These are phyloP conservation scores for Ganoderma sp. DNA, from an alignment of 1,284 basidiomycete genomes.

Conservation along the genomic window DNA sequence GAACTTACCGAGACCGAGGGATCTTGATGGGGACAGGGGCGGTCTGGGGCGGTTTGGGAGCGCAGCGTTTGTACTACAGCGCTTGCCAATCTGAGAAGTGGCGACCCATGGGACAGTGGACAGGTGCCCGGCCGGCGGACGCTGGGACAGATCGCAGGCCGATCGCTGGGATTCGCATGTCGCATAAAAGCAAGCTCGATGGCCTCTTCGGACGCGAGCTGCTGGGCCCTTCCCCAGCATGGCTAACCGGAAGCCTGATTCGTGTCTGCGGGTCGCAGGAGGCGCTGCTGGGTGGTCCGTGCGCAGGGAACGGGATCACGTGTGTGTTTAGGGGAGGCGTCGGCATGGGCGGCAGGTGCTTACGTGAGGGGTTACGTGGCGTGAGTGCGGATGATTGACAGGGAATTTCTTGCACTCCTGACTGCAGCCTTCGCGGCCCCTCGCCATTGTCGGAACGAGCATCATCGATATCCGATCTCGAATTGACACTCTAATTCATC, in stretches of 20 bases:
- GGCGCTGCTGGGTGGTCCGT: slow-evolving; percentile 16
- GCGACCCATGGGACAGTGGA: background rate
- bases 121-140: slow-evolving; percentile 1
- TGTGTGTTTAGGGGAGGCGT: slow-evolving; percentile 19
- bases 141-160: background rate
- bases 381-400: slow-evolving; percentile 18
- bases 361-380: slow-evolving; percentile 28
- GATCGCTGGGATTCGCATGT: background rate
- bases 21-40: slow-evolving; percentile 5
- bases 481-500: slow-evolving; percentile 26
- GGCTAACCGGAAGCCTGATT: background rate
- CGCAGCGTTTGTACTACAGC: background rate
- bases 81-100: background rate
- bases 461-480: slow-evolving; percentile 31
- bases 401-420: slow-evolving; percentile 14
- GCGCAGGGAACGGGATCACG: slow-evolving; percentile 12
- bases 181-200: background rate
- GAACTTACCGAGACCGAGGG: background rate
- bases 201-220: slow-evolving; percentile 1
- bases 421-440: slow-evolving; percentile 18
- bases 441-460: slow-evolving; percentile 29
- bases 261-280: background rate
- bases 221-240: background rate
- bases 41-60: background rate
- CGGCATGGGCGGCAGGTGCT: slow-evolving; percentile 18